phyloP scores from a whole-genome alignment of 2,329 filamentous ascomycete species.

The Phyllosticta citribraziliensis region DNA sequence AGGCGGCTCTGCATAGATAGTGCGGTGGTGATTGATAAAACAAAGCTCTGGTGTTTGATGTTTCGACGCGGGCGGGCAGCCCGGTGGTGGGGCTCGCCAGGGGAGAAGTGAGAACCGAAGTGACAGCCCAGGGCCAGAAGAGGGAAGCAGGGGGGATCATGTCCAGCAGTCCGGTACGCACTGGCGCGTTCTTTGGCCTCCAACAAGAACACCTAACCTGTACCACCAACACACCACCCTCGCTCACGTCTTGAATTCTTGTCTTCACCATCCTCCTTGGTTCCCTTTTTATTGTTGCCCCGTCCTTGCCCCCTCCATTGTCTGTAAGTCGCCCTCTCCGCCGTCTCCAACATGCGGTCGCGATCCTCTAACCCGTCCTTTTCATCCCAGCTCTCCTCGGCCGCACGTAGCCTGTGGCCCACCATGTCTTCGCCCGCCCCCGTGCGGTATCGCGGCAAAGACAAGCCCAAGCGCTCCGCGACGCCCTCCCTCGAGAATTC shows the following conservation, averaged over 20 bases:
- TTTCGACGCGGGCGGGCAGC: neutral
- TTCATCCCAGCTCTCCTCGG: conserved; percentile 22
- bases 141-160: neutral
- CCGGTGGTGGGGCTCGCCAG: neutral
- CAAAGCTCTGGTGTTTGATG: neutral
- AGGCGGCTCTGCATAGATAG: neutral
- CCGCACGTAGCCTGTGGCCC: conserved; percentile 18
- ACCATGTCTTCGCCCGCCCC: conserved; percentile 7
- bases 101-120: neutral
- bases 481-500: conserved; percentile 24
- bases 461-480: conserved; percentile 29
- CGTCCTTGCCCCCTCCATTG: neutral
- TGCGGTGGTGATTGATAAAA: neutral
- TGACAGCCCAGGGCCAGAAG: neutral
- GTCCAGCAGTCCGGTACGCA: neutral
- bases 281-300: conserved; percentile 3
- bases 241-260: conserved; percentile 1
- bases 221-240: conserved; percentile 4
- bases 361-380: conserved; percentile 2
- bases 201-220: conserved; percentile 8
- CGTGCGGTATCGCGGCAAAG: conserved; percentile 28
- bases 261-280: conserved; percentile 9
- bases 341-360: conserved; percentile 2
- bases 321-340: neutral
- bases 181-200: neutral